phyloP scores from a whole-genome alignment of 306 rosid species.

The Adenanthera pavonina region DNA sequence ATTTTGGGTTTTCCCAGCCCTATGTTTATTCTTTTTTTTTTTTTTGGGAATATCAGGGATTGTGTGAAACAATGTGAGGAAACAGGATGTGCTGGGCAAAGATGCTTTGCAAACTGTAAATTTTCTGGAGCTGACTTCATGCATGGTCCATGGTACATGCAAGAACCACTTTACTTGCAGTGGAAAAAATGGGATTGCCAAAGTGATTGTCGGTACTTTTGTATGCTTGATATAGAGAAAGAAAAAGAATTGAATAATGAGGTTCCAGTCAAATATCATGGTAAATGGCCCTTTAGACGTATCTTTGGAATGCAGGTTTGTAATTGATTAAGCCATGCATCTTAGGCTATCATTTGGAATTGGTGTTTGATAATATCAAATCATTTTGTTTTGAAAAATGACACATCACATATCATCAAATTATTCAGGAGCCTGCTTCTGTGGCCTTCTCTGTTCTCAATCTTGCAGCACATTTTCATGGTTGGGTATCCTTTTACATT shows the following conservation, averaged over 20 bases:
- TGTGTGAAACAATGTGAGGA: conserved; percentile 69
- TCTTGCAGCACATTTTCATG: conserved; percentile 75
- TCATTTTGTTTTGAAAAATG: conserved; percentile 30
- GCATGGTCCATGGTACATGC: conserved; percentile 59
- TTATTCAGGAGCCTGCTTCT: conserved; percentile 76
- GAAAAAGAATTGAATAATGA: conserved; percentile 54
- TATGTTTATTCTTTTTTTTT: neutral
- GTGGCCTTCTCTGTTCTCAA: conserved; percentile 74
- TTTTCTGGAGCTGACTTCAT: conserved; percentile 45
- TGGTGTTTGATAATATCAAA: conserved; percentile 21
- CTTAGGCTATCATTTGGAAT: conserved; percentile 21
- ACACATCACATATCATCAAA: conserved; percentile 30
- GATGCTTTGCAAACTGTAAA: conserved; percentile 71
- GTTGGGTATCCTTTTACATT: conserved; percentile 72
- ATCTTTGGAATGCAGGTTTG: conserved; percentile 79
- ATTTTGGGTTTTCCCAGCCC: neutral
- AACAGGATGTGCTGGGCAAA: conserved; percentile 64
- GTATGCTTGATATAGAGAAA: conserved; percentile 73
- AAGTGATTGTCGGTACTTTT: conserved; percentile 67
- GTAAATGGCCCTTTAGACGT: conserved; percentile 85
- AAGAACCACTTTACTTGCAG: conserved; percentile 60
- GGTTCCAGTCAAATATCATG: conserved; percentile 72
- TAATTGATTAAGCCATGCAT: conserved; percentile 14
- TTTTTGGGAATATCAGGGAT: conserved; percentile 46
- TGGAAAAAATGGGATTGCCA: conserved; percentile 77